Evolutionary conservation across 805 yeast genomes (phyloP).

Genomic region (Nakazawaea wyomingensis): DNA sequence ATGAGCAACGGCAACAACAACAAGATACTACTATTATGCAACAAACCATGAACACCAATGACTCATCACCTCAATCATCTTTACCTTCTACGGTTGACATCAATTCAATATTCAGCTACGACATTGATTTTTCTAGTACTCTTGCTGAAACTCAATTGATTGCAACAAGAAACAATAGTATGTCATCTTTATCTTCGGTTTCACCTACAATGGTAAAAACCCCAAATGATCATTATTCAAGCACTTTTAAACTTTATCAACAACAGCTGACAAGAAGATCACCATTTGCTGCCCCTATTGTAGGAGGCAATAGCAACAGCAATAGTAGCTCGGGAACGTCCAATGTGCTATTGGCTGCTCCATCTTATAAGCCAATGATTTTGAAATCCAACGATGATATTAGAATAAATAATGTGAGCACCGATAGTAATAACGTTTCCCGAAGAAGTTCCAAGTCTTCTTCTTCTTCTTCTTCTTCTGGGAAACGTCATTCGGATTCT

Average conservation of each 20-base stretch:
- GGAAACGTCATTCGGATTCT: conserved; percentile 33
- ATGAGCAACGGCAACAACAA: not conserved
- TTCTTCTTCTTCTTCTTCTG: not conserved
- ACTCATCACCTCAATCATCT: not conserved
- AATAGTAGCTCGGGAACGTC: not conserved
- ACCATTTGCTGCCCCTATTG: no score
- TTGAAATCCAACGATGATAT: not conserved
- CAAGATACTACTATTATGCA: not conserved
- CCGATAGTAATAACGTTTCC: not conserved
- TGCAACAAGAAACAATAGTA: conserved; percentile 6
- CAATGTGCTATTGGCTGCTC: not conserved
- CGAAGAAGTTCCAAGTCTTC: not conserved
- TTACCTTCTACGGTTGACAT: not conserved
- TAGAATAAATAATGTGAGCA: not conserved
- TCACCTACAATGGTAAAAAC: not conserved
- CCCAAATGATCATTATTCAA: not conserved
- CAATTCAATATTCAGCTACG: not conserved
- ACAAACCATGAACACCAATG: not conserved
- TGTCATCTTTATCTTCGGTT: conserved; percentile 6
- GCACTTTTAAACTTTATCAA: not conserved
- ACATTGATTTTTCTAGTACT: not conserved
- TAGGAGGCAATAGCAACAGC: not conserved
- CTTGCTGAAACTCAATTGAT: not conserved
- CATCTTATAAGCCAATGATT: not conserved
- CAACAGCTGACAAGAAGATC: not conserved